These are phyloP conservation scores for Marchantia paleacea DNA, from an alignment of 225 moss, liverwort and hornwort genomes.

Conservation along the genomic window DNA sequence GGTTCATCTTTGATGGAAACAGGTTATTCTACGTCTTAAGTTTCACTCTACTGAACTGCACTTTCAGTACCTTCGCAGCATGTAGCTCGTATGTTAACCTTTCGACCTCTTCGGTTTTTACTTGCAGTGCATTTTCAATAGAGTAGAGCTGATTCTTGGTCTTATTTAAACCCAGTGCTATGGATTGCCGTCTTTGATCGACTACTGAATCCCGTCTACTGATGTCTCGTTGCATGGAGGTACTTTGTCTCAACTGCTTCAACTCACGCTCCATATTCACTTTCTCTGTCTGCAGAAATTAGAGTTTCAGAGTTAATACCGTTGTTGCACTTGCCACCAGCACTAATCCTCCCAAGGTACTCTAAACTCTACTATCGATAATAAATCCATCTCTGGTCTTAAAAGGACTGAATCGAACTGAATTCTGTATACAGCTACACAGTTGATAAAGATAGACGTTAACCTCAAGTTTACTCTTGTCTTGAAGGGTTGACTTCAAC, in stretches of 20 bases:
- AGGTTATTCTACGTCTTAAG: background rate
- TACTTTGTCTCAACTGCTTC: constrained; percentile 88
- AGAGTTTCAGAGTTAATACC: background rate
- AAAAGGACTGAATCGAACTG: too few species aligned
- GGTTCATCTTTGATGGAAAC: too few species aligned
- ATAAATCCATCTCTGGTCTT: too few species aligned
- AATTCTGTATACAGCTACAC: background rate
- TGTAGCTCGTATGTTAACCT: constrained; percentile 66
- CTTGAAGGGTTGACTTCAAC: constrained; percentile 75
- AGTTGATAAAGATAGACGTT: background rate
- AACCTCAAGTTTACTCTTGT: constrained; percentile 94
- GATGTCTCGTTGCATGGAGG: constrained; percentile 62
- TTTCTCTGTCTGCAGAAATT: constrained; percentile 69
- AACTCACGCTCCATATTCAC: constrained; percentile 79
- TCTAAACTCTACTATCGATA: too few species aligned
- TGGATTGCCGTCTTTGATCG: constrained; percentile 83
- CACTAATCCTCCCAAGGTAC: background rate
- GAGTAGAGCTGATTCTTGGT: constrained; percentile 72
- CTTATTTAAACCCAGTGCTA: constrained; percentile 69
- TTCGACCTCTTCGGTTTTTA: constrained; percentile 80
- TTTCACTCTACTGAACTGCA: background rate
- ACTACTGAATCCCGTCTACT: constrained; percentile 81
- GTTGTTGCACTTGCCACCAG: background rate
- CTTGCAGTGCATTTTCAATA: constrained; percentile 73
- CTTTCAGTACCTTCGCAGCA: constrained; percentile 55